Evolutionary conservation across 192 early-diverging fungal genomes (phyloP).

Genomic region (Backusella psychrophila): DNA sequence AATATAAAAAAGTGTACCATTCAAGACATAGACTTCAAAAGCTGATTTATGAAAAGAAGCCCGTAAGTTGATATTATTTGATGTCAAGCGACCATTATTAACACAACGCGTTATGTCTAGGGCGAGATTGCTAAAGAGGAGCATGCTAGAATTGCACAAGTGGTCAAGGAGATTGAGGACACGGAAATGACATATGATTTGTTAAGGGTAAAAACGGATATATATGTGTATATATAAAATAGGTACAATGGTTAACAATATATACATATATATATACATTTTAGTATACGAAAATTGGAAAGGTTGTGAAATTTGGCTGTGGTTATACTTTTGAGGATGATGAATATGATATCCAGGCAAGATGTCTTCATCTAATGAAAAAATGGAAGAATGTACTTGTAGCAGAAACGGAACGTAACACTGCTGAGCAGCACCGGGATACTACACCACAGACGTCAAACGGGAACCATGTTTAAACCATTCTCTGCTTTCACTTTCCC

Average conservation of each 20-base stretch:
- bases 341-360: slow-evolving; percentile 17
- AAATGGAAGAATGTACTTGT: slow-evolving; percentile 26
- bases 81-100: too few species aligned
- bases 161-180: slow-evolving; percentile 27
- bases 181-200: slow-evolving; percentile 23
- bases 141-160: slow-evolving; percentile 24
- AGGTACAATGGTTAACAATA: neutral
- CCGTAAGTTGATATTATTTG: neutral
- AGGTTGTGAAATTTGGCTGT: slow-evolving; percentile 34
- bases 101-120: neutral
- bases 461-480: neutral
- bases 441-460: neutral
- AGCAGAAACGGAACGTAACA: neutral
- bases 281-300: slow-evolving; percentile 38
- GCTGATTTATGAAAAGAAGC: slow-evolving; percentile 31
- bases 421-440: slow-evolving; percentile 5
- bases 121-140: slow-evolving; percentile 32
- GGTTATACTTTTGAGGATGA: slow-evolving; percentile 24
- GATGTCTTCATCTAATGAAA: slow-evolving; percentile 30
- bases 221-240: neutral
- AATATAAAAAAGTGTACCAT: slow-evolving; percentile 30
- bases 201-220: slow-evolving; percentile 23
- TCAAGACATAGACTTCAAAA: slow-evolving; percentile 28
- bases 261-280: neutral
- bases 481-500: neutral